Base-by-base conservation (phyloP, 2,329 filamentous ascomycete species). In the Leptographium wingfieldii region DNA sequence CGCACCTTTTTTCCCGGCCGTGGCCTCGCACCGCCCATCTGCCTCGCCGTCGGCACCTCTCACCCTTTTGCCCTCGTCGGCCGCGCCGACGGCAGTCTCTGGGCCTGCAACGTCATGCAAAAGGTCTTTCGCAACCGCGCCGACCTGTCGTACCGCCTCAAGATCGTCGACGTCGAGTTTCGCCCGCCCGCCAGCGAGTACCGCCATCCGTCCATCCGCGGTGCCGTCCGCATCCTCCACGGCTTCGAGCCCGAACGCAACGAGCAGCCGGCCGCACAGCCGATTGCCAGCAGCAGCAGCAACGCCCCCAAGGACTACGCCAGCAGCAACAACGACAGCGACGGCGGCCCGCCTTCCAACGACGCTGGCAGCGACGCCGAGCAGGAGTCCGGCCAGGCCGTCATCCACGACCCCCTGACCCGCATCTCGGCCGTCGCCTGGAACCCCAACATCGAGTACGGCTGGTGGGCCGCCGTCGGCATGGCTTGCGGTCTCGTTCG, bases 401-500 rank as follows among this genome's bases (percentile, higher is more conserved):
- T 79, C 5, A 75, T 86, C 12, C 80, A 84, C 65, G 85, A 88
- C 60, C 80, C 85, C 55, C 73, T 79, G 63, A 85, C 82, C 11
- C 78, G 84, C 55, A 73, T 88, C 63, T 83, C 83, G 5, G 74
- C 78, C 1, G 73, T 86, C 29, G 77, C 79, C 49, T 89, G 86
- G 86, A 88, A 88, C 67, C 83, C 85, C 1, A 88, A 88, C 65
- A 69, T 76, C 43, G 73, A 76, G n/a, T 85, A 78, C 65, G 83
- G 84, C 14, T 85, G 79, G 65, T 87, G 86, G 85, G 83, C 82
- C 3, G 84, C 84, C 11, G 80, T 80, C 3, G 84, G 82, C 0
- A 78, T 86, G 77, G 86, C 78, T 0, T 87, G 83, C 33, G 86
- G 86, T 0, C 69, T 90, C 61, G 74, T 89, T 52, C 78, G 82